Percentiles rank a stretch among this genome's conserved stretches.
Conservation (phyloP, 768 basidiomycete species). For the Pleurotus ostreatus region DNA sequence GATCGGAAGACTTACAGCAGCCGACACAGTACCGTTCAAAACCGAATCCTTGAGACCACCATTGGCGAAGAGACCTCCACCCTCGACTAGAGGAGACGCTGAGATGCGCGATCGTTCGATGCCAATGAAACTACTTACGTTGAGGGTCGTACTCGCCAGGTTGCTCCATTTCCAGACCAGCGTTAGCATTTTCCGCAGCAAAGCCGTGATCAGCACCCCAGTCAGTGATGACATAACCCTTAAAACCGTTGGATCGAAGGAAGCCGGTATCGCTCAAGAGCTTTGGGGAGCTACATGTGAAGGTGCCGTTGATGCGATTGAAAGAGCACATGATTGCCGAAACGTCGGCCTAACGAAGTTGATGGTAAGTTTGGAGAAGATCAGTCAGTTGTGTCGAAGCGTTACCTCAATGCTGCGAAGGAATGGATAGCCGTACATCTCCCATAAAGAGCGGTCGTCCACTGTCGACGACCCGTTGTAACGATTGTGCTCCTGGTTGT, state of each 20-base stretch:
- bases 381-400: neutral
- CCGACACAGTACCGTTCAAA: neutral
- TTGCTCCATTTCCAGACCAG: constrained; percentile 19
- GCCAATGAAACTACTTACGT: neutral
- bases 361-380: too few species aligned
- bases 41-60: neutral
- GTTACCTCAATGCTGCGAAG: constrained; percentile 15
- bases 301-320: constrained; percentile 37
- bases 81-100: neutral
- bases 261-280: constrained; percentile 19
- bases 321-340: constrained; percentile 26
- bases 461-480: constrained; percentile 15
- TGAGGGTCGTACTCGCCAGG: constrained; percentile 12
- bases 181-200: constrained; percentile 17
- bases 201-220: constrained; percentile 19
- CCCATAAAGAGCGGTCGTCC: constrained; percentile 35
- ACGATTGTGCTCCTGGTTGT: constrained; percentile 15
- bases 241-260: constrained; percentile 13
- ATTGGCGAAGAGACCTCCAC: constrained; percentile 5
- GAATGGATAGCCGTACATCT: constrained; percentile 22
- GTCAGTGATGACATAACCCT: constrained; percentile 14
- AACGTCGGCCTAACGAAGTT: constrained; percentile 24
- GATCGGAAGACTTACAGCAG: neutral
- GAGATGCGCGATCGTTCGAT: too few species aligned
- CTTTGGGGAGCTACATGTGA: constrained; percentile 39